Evolutionary conservation across 2,329 filamentous ascomycete genomes (phyloP), one percentile per base, ranked within the genome.

Genomic region (Fusarium sulawesiense): DNA sequence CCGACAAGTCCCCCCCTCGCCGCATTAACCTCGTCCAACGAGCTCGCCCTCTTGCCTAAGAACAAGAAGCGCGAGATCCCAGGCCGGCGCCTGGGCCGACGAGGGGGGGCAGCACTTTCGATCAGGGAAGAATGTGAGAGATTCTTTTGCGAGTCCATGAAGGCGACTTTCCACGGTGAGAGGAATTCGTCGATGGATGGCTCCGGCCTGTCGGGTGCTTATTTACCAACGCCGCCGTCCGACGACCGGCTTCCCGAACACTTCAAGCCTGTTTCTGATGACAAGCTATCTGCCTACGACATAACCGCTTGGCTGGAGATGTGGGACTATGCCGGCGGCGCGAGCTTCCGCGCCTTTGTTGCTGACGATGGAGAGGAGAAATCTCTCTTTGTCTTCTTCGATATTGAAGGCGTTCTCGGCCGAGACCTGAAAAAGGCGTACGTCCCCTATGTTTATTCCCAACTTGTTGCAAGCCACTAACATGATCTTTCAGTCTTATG

Each of bases 121-220:
- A 97, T 97, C 88, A 94, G 92, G 93, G 94, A 92, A 94, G 94
- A 97, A 93, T 97, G 94, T 97, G 94, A 97, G 94, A 98, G 94
- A 88, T 95, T 97, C 91, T 97, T 97, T 89, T 97, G 94, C 86
- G 93, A 95, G 91, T 91, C 91, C 88, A 93, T 97, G 90, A 92
- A 89, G 85, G 86, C 91, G 86, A 92, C 93, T 86, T 97, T 98
- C 90, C 92, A 92, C 88, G 94, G 93, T 97, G 94, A 97, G 93
- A 90, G 91, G 92, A 90, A 90, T 84, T 82, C 85, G 87, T 88
- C 83, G 81, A 84, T 85, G 86, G 87, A 90, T 89, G 91, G 89
- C 91, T 95, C 93, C 89, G 89, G 92, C 89, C 91, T 92, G 88
- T 90, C 92, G 89, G 91, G 89, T 95, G 89, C 90, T 83, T 78